Conservation (phyloP, 495 filamentous ascomycete genomes). For the Aspergillus egyptiacus region DNA sequence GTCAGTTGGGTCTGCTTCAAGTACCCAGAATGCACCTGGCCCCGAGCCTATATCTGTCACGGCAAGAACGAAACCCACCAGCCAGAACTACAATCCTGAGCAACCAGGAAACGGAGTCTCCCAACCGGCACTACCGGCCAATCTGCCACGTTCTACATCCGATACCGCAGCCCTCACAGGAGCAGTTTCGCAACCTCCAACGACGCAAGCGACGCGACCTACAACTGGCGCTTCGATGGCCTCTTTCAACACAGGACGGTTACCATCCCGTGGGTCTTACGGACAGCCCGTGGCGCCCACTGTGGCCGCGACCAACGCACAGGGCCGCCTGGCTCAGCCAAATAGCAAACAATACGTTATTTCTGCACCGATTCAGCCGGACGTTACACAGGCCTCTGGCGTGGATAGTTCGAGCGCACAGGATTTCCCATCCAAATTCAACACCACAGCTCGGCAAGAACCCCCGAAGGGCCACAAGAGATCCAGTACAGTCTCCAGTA, state of each 20-base stretch:
- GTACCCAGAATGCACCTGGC: slow-evolving; percentile 12
- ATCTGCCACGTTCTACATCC: slow-evolving; percentile 51
- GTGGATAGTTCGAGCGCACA: slow-evolving; percentile 58
- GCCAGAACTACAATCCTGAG: slow-evolving; percentile 9
- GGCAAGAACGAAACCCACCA: slow-evolving; percentile 17
- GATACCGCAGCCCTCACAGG: slow-evolving; percentile 47
- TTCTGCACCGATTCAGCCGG: slow-evolving; percentile 60
- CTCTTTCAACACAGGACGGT: slow-evolving; percentile 55
- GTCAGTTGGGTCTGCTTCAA: slow-evolving; percentile 14
- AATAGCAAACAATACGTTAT: slow-evolving; percentile 71
- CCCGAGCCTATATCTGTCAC: slow-evolving; percentile 15
- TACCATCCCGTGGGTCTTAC: slow-evolving; percentile 81
- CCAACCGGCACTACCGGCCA: slow-evolving; percentile 17
- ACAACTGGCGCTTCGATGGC: slow-evolving; percentile 77
- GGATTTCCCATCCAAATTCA: slow-evolving; percentile 39
- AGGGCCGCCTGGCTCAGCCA: slow-evolving; percentile 86
- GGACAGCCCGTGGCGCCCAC: slow-evolving; percentile 82
- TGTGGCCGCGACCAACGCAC: slow-evolving; percentile 82
- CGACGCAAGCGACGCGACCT: slow-evolving; percentile 54
- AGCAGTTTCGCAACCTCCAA: slow-evolving; percentile 36
- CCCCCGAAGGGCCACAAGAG: slow-evolving; percentile 73
- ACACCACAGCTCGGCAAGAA: slow-evolving; percentile 41
- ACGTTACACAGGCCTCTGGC: slow-evolving; percentile 28
- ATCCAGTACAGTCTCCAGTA: slow-evolving; percentile 81
- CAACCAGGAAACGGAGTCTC: slow-evolving; percentile 6